Base-by-base conservation (phyloP, 2,329 filamentous ascomycete genomes). In the Hymenoscyphus infarciens region DNA sequence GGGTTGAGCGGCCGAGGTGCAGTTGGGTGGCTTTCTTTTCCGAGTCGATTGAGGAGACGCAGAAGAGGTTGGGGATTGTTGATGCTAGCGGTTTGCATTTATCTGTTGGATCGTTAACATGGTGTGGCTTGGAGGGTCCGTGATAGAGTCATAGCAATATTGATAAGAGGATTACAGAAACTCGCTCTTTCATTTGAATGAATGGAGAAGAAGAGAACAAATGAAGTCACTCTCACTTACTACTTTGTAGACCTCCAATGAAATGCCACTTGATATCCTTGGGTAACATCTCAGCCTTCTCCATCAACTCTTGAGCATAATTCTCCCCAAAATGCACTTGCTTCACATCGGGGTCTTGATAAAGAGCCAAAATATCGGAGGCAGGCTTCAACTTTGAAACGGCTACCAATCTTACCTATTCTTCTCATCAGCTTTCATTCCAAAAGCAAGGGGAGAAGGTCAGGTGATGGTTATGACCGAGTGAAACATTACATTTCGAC, bases 361-460 rank as follows among this genome's bases (percentile, higher is more conserved):
- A 89, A 0, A 99, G 84, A 33, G 92, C 89, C 61, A 96, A 82
- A 71, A 99, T 90, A 75, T 99, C 95, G 71, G 90, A 90, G 63
- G 88, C 91, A 15, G 95, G 94, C 78, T 99, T 98, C 68, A 97
- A 83, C 77, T 99, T 99, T 49, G 93, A 97, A 57, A 99, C 95
- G 31, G 95, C 94, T 52, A 99, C 92, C 45, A 99, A 83, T 56
- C 95, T 88, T 66, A 94, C 84, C 87, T 91, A 69, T 57, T 66
- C 58, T 33, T 38, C n/a, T 59, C 56, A 45, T 66, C 58, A 62
- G 70, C 61, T 67, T 29, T 31, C 13, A 8, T 3, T 19, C 13
- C 16, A 19, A 56, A 60, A 53, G 25, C 39, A 5, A 53, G 7
- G 56, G 25, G 19, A 38, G 15, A 5, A 11, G 15, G 25, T 19